Evolutionary conservation across 2,329 filamentous ascomycete genomes (phyloP), one percentile per base, ranked within the genome.

Genomic region (Diaporthe batatas): DNA sequence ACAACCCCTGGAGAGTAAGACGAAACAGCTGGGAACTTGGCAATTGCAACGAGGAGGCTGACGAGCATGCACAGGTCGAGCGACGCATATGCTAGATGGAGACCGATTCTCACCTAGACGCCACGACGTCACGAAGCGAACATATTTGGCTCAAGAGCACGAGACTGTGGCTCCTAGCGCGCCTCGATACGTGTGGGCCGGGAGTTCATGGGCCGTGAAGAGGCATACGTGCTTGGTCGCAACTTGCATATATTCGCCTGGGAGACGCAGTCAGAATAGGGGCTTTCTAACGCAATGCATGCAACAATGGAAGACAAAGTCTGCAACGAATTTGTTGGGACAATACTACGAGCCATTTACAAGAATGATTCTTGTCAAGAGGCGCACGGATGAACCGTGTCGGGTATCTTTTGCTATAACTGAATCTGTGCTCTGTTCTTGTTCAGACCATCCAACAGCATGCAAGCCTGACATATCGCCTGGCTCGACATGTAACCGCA

Each of bases 401-500:
- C 55, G 55, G 68, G 57, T 62, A 62, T 70, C 55, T 49, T 49
- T n/a, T 73, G 47, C 80, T 82, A 89, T 83, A 90, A 86, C 78
- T 84, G 80, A 75, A 91, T 89, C 77, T 90, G 85, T 72, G 89
- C 84, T 73, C 90, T 84, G 76, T 91, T 92, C 83, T 96, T 98
- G 80, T 99, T 99, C 62, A 99, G 82, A 0, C 93, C 94, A 77
- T 98, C 95, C 3, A 99, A 88, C 57, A 99, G 85, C 75, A 91
- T 92, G 81, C 96, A 99, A 0, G 96, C 96, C 83, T 99, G 97
- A 83, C 96, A 99, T 51, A 98, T 90, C 39, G 90, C 89, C 82
- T 99, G 96, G 78, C 95, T 98, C 2, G 96, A 98, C 82, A 99
- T 93, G 81, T 98, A 99, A 18, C 96, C 96, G 78, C 96, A 99